Evolutionary conservation across 2,329 filamentous ascomycete species (phyloP).

Genomic region (Fusarium sp.): DNA sequence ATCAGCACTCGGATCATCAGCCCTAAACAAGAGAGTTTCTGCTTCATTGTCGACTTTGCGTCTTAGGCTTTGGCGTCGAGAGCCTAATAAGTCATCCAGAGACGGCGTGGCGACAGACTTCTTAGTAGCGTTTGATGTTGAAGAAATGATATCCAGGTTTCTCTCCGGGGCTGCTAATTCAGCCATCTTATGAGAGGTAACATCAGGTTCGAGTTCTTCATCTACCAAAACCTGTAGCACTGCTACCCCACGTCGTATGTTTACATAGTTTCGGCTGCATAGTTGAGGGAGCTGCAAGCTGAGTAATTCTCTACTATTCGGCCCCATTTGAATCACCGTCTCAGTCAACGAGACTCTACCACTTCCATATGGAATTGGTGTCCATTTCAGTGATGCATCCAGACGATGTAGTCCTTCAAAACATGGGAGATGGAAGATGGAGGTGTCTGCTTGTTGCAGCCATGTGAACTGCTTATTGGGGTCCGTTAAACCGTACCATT

Average conservation of each 20-base stretch:
- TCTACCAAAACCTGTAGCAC: conserved; percentile 38
- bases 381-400: conserved; percentile 46
- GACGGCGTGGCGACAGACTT: not conserved
- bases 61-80: not conserved
- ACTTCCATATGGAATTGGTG: conserved; percentile 31
- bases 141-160: no score
- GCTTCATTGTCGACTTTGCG: conserved; percentile 6
- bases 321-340: conserved; percentile 14
- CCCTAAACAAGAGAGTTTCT: conserved; percentile 25
- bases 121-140: not conserved
- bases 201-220: conserved; percentile 44
- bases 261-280: conserved; percentile 39
- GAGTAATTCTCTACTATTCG: conserved; percentile 29
- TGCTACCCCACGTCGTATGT: not conserved
- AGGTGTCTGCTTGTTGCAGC: conserved; percentile 33
- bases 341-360: conserved; percentile 30
- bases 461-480: conserved; percentile 47
- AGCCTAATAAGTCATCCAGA: conserved; percentile 13
- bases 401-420: conserved; percentile 12
- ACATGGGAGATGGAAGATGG: conserved; percentile 12
- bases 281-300: conserved; percentile 8
- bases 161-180: not conserved
- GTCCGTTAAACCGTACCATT: conserved; percentile 43
- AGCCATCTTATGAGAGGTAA: not conserved
- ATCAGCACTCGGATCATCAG: conserved; percentile 43